Percentiles rank a stretch among this genome's conserved stretches.
Evolutionary conservation across 2,329 filamentous ascomycete genomes (phyloP).

Genomic region (Byssochlamys sp.): DNA sequence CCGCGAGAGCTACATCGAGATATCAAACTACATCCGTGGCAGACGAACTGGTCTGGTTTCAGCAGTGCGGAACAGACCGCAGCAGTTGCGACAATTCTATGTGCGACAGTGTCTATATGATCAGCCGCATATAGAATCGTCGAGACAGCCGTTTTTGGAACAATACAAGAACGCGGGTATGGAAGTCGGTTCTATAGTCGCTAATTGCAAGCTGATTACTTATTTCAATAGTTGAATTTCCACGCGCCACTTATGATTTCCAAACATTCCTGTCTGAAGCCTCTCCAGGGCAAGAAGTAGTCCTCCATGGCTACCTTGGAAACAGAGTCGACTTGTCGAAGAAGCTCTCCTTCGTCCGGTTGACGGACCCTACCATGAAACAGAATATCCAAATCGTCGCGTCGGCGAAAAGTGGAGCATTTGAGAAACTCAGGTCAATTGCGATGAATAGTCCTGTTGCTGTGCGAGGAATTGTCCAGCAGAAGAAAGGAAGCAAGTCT

Average conservation of each 20-base stretch:
- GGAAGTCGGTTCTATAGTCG: slow-evolving; percentile 8
- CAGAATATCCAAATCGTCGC: slow-evolving; percentile 44
- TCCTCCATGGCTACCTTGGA: slow-evolving; percentile 62
- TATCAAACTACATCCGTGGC: slow-evolving; percentile 27
- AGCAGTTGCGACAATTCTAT: slow-evolving; percentile 14
- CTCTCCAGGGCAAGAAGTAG: slow-evolving; percentile 34
- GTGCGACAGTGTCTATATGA: slow-evolving; percentile 13
- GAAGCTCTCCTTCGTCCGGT: slow-evolving; percentile 60
- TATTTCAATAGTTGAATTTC: slow-evolving; percentile 37
- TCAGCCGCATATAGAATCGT: slow-evolving; percentile 4
- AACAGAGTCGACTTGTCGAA: slow-evolving; percentile 58
- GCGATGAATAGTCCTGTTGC: slow-evolving; percentile 46
- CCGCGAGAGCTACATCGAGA: slow-evolving; percentile 26
- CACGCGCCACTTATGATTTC: slow-evolving; percentile 35
- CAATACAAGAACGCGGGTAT: slow-evolving; percentile 39
- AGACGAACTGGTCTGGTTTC: slow-evolving; percentile 6
- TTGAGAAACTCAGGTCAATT: slow-evolving; percentile 36
- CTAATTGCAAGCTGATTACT: neutral
- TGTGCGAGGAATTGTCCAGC: slow-evolving; percentile 41
- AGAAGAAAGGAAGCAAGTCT: slow-evolving; percentile 26
- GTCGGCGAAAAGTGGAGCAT: slow-evolving; percentile 25
- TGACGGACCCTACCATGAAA: slow-evolving; percentile 37
- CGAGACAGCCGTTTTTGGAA: slow-evolving; percentile 23
- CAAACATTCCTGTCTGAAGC: slow-evolving; percentile 23
- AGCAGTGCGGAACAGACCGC: slow-evolving; percentile 2